Base-by-base conservation (phyloP, 2,329 filamentous ascomycete species). In the Aspergillaceae sp. region DNA sequence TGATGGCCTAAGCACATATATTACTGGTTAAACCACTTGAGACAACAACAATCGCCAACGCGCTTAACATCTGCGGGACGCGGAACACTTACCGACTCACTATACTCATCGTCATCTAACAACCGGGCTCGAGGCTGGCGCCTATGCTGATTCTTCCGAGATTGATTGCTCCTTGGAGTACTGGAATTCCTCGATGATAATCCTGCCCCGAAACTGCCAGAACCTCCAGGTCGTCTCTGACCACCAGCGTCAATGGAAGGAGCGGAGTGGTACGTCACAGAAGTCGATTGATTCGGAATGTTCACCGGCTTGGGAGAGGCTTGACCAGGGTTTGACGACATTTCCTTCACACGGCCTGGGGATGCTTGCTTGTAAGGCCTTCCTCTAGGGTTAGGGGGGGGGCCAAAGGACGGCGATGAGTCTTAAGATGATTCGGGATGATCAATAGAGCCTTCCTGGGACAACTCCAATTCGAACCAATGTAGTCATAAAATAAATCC, bases 21-120 rank as follows among this genome's bases (percentile, higher is more conserved):
- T 40, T 26, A n/a, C 41, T 44, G 36, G 48, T 60, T 44, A 58
- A 41, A 50, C 45, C 46, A 51, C 38, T 27, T 19, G 19, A 19
- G 19, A 19, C 19, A 19, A 19, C 30, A 40, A 44, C 43, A 46
- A 48, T 49, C 44, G 42, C 29, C 41, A 29, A 42, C 41, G 41
- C 26, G 4, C 34, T 36, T 36, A 36, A 19, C 34, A 19, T 36
- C n/a, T 40, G 30, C 41, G 34, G 38, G 19, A 19, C 19, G 19
- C 19, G 19, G 43, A 44, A 45, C 38, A 75, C 79, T 67, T 71
- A 90, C 78, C 56, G 78, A 75, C 73, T 96, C 89, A 54, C 82
- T 88, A 79, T 94, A 83, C 58, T 80, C 81, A 78, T 95, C 89
- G 72, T 95, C 89, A 72, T 90, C 83, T 63, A 84, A 78, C 56